A percentile compares a stretch with the other conserved stretches of the same genome.
phyloP scores from a whole-genome alignment of 2,329 filamentous ascomycete genomes.

The Epicoccum sorghinum region DNA sequence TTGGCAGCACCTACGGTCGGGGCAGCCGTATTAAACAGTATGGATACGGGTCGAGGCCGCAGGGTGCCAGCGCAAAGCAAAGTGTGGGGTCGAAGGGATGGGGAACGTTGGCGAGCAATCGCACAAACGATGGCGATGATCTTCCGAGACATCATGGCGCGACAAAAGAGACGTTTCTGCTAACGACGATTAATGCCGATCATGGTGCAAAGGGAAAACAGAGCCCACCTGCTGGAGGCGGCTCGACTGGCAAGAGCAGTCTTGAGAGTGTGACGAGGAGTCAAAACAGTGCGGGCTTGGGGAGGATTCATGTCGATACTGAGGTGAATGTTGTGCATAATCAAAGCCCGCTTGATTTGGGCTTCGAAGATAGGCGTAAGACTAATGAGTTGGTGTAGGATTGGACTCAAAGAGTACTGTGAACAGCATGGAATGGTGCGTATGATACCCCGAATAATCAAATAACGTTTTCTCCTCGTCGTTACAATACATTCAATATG shows the following conservation, averaged over 20 bases:
- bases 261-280: constrained; percentile 9
- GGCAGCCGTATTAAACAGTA: constrained; percentile 26
- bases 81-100: constrained; percentile 15
- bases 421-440: neutral
- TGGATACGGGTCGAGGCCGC: constrained; percentile 3
- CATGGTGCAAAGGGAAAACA: neutral
- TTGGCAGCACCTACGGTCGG: constrained; percentile 41
- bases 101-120: constrained; percentile 10
- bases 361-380: neutral
- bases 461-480: neutral
- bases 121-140: neutral
- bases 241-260: constrained; percentile 12
- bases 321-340: constrained; percentile 12
- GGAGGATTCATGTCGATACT: constrained; percentile 12
- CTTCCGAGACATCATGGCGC: neutral
- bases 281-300: neutral
- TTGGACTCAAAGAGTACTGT: neutral
- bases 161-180: constrained; percentile 7
- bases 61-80: constrained; percentile 24
- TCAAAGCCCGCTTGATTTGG: neutral
- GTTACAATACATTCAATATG: no score
- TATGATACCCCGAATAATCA: constrained; percentile 1
- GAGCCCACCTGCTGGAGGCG: neutral
- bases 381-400: neutral
- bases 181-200: constrained; percentile 22